These are phyloP conservation scores for Talaromyces ruber DNA, from an alignment of 495 filamentous ascomycete genomes.

Conservation along the genomic window DNA sequence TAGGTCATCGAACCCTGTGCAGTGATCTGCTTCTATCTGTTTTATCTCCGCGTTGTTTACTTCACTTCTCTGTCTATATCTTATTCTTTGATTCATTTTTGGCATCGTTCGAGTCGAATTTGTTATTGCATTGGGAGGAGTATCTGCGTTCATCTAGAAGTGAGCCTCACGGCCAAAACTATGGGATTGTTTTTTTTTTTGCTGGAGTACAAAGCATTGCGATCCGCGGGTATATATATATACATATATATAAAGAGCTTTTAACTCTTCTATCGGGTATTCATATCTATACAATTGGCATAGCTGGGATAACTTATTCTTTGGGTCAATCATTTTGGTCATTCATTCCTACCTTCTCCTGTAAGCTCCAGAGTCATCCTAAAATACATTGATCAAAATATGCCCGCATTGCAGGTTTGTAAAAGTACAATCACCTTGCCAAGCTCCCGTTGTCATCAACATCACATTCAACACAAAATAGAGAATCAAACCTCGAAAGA, in stretches of 20 bases:
- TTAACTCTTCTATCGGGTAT: background rate
- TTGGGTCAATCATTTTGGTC: background rate
- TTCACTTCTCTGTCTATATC: slow-evolving; percentile 8
- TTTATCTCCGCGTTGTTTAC: slow-evolving; percentile 10
- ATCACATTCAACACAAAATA: background rate
- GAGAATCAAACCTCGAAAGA: background rate
- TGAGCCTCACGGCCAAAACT: background rate
- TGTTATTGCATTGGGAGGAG: background rate
- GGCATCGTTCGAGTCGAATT: background rate
- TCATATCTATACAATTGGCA: background rate
- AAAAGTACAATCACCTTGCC: background rate
- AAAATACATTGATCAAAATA: background rate
- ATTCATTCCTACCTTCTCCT: background rate
- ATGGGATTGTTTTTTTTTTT: background rate
- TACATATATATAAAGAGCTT: too few relatives aligned
- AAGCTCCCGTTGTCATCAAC: background rate
- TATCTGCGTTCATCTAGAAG: background rate
- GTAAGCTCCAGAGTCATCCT: background rate
- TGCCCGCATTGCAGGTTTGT: background rate
- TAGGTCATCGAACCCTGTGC: background rate
- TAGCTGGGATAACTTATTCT: background rate
- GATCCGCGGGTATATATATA: background rate
- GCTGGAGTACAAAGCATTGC: background rate
- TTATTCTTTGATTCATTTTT: background rate
- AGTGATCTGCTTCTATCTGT: background rate